Evolutionary conservation across 495 filamentous ascomycete genomes (phyloP), one percentile per base, ranked within the genome.

Genomic region (Neurospora sp.): DNA sequence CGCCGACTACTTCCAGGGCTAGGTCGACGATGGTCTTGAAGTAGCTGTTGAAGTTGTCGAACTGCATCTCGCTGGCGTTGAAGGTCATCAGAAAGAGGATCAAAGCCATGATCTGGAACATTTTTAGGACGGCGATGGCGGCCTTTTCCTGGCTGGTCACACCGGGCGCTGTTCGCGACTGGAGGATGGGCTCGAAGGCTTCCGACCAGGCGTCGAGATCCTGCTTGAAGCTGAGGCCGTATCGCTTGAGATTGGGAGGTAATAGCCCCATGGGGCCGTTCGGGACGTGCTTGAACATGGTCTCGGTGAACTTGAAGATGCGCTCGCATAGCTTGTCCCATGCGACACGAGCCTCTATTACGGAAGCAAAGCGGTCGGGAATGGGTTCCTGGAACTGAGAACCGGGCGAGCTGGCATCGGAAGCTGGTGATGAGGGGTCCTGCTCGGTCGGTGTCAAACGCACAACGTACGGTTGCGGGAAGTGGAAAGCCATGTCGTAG

Each of bases 401-500:
- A 11, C 81, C 77, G 0, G 84, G 82, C 7, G 84, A 85, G 18
- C 81, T 78, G 2, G 74, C 80, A 7, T 86, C 83, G 12, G 84
- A 84, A 6, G 78, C 73, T 1, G 84, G 83, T 0, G 86, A 85
- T 0, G 77, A 72, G 11, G 81, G 75, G 69, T 82, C 71, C 40
- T 81, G 74, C 71, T 73, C 72, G 20, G 78, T 74, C 5, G 82
- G 78, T 11, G 81, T 84, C n/a, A 88, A 80, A 14, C 83, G 83
- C 68, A 88, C 86, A 6, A 88, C 85, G 42, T 79, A 86, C 18
- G 86, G 86, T 18, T 86, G 81, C n/a, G 86, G 86, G 71, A 88
- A 88, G 72, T 88, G 86, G 79, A 88, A 88, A 65, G 86, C 86
- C 84, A 88, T 85, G 75, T 88, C 86, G 78, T 88, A 88, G 31